phyloP scores from a whole-genome alignment of 345 rosid genomes.

The Combretum micranthum region DNA sequence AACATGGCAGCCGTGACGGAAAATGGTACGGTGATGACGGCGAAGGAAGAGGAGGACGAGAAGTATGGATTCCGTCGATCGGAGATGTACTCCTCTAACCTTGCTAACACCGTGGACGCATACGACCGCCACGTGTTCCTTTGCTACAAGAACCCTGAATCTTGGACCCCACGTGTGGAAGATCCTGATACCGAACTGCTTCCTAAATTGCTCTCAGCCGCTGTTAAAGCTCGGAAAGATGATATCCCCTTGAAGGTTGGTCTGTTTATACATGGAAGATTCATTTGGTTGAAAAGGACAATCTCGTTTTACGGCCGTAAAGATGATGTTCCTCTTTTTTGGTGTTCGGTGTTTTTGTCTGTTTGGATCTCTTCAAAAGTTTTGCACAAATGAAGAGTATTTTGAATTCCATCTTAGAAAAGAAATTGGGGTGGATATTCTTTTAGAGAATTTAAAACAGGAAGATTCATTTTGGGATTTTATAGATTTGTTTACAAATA shows the following conservation, averaged over 20 bases:
- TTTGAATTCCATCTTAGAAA: too few relatives aligned
- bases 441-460: too few relatives aligned
- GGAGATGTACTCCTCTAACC: conserved; percentile 65
- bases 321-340: too few relatives aligned
- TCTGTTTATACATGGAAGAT: conserved; percentile 9
- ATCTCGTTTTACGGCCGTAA: not conserved
- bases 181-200: conserved; percentile 45
- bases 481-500: too few relatives aligned
- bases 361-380: too few relatives aligned
- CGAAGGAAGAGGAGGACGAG: conserved; percentile 38
- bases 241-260: conserved; percentile 67
- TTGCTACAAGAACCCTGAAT: conserved; percentile 44
- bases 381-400: too few relatives aligned
- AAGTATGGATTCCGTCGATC: conserved; percentile 62
- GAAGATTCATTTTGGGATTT: too few relatives aligned
- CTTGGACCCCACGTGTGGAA: conserved; percentile 65
- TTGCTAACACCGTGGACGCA: conserved; percentile 52
- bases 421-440: too few relatives aligned
- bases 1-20: conserved; percentile 35
- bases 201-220: conserved; percentile 51
- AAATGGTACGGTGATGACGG: conserved; percentile 14
- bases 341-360: too few relatives aligned
- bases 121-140: conserved; percentile 80
- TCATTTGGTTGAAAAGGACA: not conserved
- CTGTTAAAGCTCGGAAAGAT: conserved; percentile 52